Percentiles rank a stretch among this genome's conserved stretches.
These are phyloP conservation scores for Diospyros kaki DNA, from an alignment of 148 eudicot species.

Conservation along the genomic window DNA sequence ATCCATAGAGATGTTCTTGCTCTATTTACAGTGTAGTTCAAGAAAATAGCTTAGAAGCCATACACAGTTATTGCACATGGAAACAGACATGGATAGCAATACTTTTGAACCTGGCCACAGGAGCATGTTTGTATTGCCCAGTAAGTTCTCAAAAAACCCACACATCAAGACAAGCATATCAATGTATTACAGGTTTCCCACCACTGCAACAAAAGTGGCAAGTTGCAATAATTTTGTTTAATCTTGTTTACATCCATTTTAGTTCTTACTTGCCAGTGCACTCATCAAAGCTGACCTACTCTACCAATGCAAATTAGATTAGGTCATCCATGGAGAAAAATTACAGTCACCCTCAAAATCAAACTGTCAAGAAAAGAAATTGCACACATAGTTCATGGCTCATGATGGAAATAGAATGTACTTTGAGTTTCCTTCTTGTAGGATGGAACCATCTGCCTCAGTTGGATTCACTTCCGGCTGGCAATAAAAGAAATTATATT, in stretches of 20 bases:
- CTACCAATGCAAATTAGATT: neutral
- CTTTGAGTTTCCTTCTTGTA: conserved; percentile 68
- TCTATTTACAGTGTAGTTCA: neutral
- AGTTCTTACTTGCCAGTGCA: neutral
- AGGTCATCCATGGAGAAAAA: neutral
- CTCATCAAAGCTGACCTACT: neutral
- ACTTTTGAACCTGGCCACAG: too few relatives aligned
- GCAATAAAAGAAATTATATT: conserved; percentile 16
- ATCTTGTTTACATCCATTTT: conserved; percentile 1
- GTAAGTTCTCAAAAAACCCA: too few relatives aligned
- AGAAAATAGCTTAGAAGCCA: conserved; percentile 6
- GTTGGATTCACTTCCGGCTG: conserved; percentile 56
- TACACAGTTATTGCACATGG: conserved; percentile 2
- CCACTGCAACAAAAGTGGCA: too few relatives aligned
- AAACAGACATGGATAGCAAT: neutral
- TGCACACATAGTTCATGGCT: neutral
- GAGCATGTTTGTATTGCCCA: too few relatives aligned
- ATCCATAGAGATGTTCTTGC: neutral
- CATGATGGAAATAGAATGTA: conserved; percentile 27
- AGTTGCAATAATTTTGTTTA: neutral
- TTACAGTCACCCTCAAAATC: conserved; percentile 4
- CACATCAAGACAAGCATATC: too few relatives aligned
- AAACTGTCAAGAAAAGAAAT: neutral
- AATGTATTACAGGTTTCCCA: too few relatives aligned
- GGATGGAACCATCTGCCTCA: conserved; percentile 48